Base-by-base conservation (phyloP, 2,329 filamentous ascomycete species). In the Lecanicillium sp. region DNA sequence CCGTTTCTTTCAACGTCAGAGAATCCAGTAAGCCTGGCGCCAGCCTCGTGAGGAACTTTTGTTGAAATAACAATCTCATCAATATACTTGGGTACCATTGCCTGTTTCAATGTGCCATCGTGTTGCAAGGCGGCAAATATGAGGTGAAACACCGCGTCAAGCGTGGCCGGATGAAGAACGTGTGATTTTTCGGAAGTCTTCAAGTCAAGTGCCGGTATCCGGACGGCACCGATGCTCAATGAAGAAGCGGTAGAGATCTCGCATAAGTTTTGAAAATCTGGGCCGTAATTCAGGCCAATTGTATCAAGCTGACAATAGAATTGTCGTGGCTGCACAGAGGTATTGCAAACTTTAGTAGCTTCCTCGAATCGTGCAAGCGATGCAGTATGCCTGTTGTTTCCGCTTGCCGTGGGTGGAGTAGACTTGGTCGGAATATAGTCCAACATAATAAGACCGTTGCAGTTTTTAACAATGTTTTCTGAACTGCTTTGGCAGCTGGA, bases 111-210 rank as follows among this genome's bases (percentile, higher is more conserved):
- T n/a, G n/a, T 32, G 20, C 40, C 32, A 40, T 29, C 40, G 19
- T 26, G 5, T n/a, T n/a, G n/a, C 14, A 49, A 12, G 30, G 48
- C 51, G 2, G 60, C 60, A 30, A 74, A 64, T 4, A 68, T 60
- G 0, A 65, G 61, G 42, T 77, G 73, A 10, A 77, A 65, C 49
- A 75, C 63, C 12, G 67, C 56, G 51, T 77, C 73, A 6, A 77
- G 58, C 0, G 72, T 73, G 2, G 70, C 67, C 0, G 74, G 73
- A 50, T 77, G 73, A 10, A 77, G 65, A 3, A 73, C 32, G 48
- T 74, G 68, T 8, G 65, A 58, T 48, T 62, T 73, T 50, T 73
- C 71, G 38, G 64, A 71, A 2, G 60, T 48, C 11, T 58, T 57
- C 0, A 70, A 72, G 71, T 74, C 74, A 5, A 51, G 56, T 4